Base-by-base conservation (phyloP, 257 asterid species). In the Paraleonurus japonicus region DNA sequence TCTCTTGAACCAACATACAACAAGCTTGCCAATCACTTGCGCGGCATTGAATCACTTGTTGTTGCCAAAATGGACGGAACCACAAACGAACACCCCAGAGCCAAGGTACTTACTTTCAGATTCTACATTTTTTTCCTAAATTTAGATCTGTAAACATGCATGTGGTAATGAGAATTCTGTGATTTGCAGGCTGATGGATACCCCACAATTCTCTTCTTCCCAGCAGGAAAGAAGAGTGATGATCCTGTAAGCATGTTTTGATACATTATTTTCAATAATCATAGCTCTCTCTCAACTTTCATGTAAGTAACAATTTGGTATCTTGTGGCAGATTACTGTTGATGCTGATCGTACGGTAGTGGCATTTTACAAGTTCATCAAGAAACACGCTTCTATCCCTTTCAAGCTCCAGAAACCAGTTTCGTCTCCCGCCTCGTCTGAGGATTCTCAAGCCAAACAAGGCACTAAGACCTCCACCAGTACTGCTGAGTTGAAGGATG, bases 1-100 rank as follows among this genome's bases (percentile, higher is more conserved):
- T 51, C 95, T 78, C 92, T 95, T 10, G 98, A 95, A 84, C 96
- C 99, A 70, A 87, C 85, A 19, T 95, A 92, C 79, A 85, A 88
- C 83, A 92, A 89, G 77, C 99, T 95, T 4, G 97, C 96, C 70
- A 82, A 87, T 76, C 98, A 95, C 85, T 80, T 95, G 78, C 86
- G 73, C 9, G 80, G 65, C 11, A 39, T 92, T 58, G 87, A 87
- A 58, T 95, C 99, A 65, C 81, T 92, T 57, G 86, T 89, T 20
- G 74, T 95, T 69, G 98, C 98, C 66, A 92, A 95, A 81, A 95
- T 92, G 98, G 99, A 95, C 45, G 99, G 97, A 45, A 89, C 97
- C 51, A 87, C 94, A 19, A 95, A 95, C 2, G 98, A 95, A 78
- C 97, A 95, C 73, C 95, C 95, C 13, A 83, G 70, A 57, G 97